Conservation (phyloP, 2,329 filamentous ascomycete species). For the Ceratocystis variospora region DNA sequence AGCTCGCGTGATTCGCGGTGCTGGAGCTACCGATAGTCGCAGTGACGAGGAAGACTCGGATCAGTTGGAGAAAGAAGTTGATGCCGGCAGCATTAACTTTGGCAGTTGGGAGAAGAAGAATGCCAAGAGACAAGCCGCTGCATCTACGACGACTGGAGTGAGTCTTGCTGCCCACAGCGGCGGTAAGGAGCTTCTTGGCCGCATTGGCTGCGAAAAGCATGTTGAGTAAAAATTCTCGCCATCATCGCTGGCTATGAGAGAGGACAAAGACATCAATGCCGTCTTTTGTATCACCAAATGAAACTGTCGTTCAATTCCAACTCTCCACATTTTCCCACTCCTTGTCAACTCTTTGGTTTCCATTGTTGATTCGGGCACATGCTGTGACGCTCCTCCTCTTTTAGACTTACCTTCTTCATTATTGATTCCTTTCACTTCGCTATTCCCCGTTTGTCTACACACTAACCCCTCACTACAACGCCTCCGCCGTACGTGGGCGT, state of each 20-base stretch:
- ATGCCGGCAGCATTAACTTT: constrained; percentile 56
- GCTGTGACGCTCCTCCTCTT: constrained; percentile 1
- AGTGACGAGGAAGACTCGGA: constrained; percentile 73
- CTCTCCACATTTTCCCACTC: neutral
- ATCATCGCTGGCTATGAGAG: neutral
- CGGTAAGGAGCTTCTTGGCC: constrained; percentile 64
- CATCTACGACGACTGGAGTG: constrained; percentile 37
- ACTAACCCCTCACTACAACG: neutral
- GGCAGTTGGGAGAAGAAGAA: constrained; percentile 47
- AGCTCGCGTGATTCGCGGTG: constrained; percentile 61
- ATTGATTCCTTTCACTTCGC: neutral
- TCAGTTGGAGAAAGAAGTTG: constrained; percentile 60
- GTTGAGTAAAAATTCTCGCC: constrained; percentile 13
- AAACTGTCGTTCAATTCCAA: neutral
- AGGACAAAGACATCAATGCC: neutral
- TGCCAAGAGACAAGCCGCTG: constrained; percentile 39
- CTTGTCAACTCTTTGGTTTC: neutral
- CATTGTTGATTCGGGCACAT: neutral
- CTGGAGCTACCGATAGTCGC: constrained; percentile 67
- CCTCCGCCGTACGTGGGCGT: neutral
- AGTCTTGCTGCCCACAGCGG: constrained; percentile 59
- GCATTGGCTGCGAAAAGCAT: constrained; percentile 73
- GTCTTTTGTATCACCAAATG: neutral
- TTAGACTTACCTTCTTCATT: constrained; percentile 7
- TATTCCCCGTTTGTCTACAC: neutral